phyloP scores from a whole-genome alignment of 768 basidiomycete species.

The Botryobasidium botryosum region DNA sequence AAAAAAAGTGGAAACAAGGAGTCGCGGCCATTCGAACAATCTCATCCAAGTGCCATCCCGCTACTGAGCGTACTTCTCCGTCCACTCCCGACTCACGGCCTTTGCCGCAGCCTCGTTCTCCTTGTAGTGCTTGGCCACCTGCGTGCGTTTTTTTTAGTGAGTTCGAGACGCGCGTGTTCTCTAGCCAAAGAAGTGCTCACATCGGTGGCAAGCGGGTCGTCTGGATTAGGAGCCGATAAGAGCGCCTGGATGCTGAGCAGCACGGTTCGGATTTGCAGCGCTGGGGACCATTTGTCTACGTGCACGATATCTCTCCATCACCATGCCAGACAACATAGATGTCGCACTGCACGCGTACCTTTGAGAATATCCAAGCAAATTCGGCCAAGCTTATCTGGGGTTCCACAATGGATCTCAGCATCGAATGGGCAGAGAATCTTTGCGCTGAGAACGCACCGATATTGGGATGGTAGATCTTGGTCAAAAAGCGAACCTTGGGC shows the following conservation, averaged over 20 bases:
- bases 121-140: constrained; percentile 89
- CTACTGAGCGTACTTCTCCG: constrained; percentile 55
- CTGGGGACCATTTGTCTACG: constrained; percentile 97
- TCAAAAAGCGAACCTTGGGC: constrained; percentile 93
- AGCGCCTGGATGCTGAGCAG: constrained; percentile 94
- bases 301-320: constrained; percentile 4
- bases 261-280: constrained; percentile 95
- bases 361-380: constrained; percentile 98
- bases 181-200: constrained; percentile 21
- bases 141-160: background rate
- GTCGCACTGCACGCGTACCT: constrained; percentile 30
- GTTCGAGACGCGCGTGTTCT: background rate
- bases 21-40: background rate
- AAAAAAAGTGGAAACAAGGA: background rate
- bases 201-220: constrained; percentile 86
- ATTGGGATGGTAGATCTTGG: constrained; percentile 98
- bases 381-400: constrained; percentile 85
- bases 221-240: constrained; percentile 89
- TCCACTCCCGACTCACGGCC: constrained; percentile 89
- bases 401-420: background rate
- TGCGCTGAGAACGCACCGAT: constrained; percentile 50
- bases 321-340: background rate
- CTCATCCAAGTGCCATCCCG: background rate
- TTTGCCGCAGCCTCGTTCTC: constrained; percentile 90
- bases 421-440: background rate